A percentile compares a stretch with the other conserved stretches of the same genome.
Evolutionary conservation across 1,284 basidiomycete genomes (phyloP).

Genomic region (Irpex sp.): DNA sequence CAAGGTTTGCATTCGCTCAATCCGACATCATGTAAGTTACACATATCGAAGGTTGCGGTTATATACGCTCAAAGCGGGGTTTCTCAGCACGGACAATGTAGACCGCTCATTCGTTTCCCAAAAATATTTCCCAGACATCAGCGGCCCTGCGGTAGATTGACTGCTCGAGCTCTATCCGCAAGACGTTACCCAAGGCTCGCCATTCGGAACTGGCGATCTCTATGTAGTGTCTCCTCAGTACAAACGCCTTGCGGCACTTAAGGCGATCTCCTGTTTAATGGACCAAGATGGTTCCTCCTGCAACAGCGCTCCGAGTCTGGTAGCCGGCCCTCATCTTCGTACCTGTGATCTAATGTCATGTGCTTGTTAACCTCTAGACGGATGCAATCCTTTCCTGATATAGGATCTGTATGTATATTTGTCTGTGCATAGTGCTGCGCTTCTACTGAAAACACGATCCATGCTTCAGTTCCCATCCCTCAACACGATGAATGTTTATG

Average conservation of each 20-base stretch:
- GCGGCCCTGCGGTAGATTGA: too few species aligned
- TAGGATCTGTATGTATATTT: conserved; percentile 18
- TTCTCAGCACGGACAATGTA: too few species aligned
- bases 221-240: conserved; percentile 46
- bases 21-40: too few species aligned
- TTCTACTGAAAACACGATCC: background rate
- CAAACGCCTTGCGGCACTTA: conserved; percentile 49
- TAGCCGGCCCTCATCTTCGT: background rate
- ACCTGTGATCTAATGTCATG: conserved; percentile 1
- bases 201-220: conserved; percentile 42
- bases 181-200: conserved; percentile 40
- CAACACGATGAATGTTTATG: conserved; percentile 9
- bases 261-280: conserved; percentile 54
- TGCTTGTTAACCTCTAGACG: conserved; percentile 10
- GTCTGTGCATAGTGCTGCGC: background rate
- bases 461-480: conserved; percentile 5
- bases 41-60: background rate
- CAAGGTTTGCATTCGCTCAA: too few species aligned
- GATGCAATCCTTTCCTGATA: conserved; percentile 12
- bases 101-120: too few species aligned
- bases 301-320: conserved; percentile 20
- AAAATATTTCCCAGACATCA: too few species aligned
- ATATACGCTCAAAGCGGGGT: too few species aligned
- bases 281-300: conserved; percentile 48
- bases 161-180: conserved; percentile 18